phyloP scores from a whole-genome alignment of 805 yeast genomes.

The Candida nitratophila region DNA sequence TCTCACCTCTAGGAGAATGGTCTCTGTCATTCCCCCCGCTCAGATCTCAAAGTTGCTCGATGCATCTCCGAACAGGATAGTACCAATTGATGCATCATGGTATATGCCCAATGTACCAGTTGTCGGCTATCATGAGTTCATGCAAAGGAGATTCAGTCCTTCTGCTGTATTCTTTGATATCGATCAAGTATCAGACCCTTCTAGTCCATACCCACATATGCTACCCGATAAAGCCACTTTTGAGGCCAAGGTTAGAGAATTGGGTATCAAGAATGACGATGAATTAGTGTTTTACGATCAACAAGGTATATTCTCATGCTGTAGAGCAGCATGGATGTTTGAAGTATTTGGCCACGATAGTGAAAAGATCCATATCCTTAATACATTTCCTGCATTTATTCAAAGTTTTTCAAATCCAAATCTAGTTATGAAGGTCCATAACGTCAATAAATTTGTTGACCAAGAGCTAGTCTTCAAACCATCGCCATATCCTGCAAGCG shows the following conservation, averaged over 20 bases:
- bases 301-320: slow-evolving; percentile 78
- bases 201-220: slow-evolving; percentile 83
- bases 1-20: neutral
- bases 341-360: slow-evolving; percentile 66
- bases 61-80: slow-evolving; percentile 5
- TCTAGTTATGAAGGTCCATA: slow-evolving; percentile 15
- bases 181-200: slow-evolving; percentile 54
- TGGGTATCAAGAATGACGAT: slow-evolving; percentile 55
- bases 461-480: slow-evolving; percentile 14
- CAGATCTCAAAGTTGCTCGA: slow-evolving; percentile 10
- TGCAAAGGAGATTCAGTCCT: slow-evolving; percentile 48
- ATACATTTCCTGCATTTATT: slow-evolving; percentile 45
- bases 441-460: slow-evolving; percentile 15
- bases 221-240: slow-evolving; percentile 59
- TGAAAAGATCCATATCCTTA: slow-evolving; percentile 51
- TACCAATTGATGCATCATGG: slow-evolving; percentile 89
- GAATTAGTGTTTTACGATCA: slow-evolving; percentile 77
- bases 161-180: slow-evolving; percentile 72
- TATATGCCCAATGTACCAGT: slow-evolving; percentile 72
- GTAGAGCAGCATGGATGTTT: slow-evolving; percentile 91
- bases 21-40: slow-evolving; percentile 17
- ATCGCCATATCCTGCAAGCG: slow-evolving; percentile 15
- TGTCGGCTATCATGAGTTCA: slow-evolving; percentile 52
- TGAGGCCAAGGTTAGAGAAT: slow-evolving; percentile 38
- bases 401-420: slow-evolving; percentile 19